Evolutionary conservation across 306 rosid genomes (phyloP).

Genomic region (Vigna hirtella): DNA sequence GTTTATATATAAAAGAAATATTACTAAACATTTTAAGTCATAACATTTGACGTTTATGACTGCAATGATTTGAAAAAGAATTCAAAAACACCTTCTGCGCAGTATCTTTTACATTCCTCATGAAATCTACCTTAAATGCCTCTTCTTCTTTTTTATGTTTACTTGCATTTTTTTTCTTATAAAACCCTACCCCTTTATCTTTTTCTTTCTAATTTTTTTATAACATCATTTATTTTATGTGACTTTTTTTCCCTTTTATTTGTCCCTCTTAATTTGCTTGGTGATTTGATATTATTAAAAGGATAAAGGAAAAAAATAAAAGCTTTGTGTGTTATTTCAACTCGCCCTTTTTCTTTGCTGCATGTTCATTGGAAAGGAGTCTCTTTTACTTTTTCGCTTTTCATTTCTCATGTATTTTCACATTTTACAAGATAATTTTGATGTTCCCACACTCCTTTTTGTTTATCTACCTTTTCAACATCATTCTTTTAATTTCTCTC

Average conservation of each 20-base stretch:
- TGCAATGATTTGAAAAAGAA: neutral
- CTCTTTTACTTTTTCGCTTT: neutral
- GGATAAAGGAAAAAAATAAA: neutral
- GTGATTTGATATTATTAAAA: neutral
- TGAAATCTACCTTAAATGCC: too few relatives aligned
- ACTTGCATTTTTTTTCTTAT: too few relatives aligned
- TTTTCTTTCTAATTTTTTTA: too few relatives aligned
- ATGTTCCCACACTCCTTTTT: neutral
- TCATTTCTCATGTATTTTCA: neutral
- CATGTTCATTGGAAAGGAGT: neutral
- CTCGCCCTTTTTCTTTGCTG: neutral
- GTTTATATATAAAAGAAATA: neutral
- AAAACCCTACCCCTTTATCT: too few relatives aligned
- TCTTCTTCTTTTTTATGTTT: too few relatives aligned
- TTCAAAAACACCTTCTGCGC: neutral
- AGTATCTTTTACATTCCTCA: too few relatives aligned
- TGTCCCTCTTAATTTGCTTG: too few relatives aligned
- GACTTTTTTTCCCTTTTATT: too few relatives aligned
- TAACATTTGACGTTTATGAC: neutral
- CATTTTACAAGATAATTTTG: neutral
- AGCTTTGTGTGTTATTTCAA: neutral
- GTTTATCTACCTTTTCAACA: neutral
- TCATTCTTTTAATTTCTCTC: neutral
- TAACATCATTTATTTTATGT: too few relatives aligned
- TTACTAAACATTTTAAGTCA: neutral